Evolutionary conservation across 78 protist species (phyloP).

Genomic region (Monosiga brevicollis): DNA sequence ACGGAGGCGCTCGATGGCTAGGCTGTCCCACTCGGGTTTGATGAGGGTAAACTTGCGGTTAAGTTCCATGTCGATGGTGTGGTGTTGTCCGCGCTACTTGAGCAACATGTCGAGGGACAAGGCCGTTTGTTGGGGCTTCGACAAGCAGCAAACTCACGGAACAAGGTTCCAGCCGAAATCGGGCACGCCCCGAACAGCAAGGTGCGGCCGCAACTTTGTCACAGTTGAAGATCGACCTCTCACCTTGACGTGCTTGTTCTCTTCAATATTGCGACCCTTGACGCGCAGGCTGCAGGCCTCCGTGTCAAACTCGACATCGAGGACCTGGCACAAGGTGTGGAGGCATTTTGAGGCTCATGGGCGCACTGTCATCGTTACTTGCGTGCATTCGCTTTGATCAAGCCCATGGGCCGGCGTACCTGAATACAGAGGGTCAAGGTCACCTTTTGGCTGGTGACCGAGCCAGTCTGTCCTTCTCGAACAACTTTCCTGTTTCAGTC

Average conservation of each 20-base stretch:
- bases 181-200: too few species aligned
- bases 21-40: conserved; percentile 70
- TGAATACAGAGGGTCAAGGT: conserved; percentile 38
- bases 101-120: not conserved
- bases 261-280: conserved; percentile 48
- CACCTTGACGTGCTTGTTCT: conserved; percentile 51
- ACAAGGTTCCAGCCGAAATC: not conserved
- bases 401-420: too few species aligned
- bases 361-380: too few species aligned
- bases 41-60: conserved; percentile 37
- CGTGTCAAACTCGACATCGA: conserved; percentile 58
- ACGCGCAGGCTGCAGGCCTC: conserved; percentile 46
- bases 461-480: conserved; percentile 63
- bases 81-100: conserved; percentile 54
- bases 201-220: not conserved
- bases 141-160: not conserved
- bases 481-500: conserved; percentile 60
- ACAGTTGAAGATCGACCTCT: not conserved
- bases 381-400: too few species aligned
- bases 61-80: conserved; percentile 72
- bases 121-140: not conserved
- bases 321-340: too few species aligned
- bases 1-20: conserved; percentile 47
- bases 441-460: conserved; percentile 37
- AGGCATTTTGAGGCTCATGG: too few species aligned